Evolutionary conservation across 768 basidiomycete species (phyloP).

Genomic region (Royoungia palumana): DNA sequence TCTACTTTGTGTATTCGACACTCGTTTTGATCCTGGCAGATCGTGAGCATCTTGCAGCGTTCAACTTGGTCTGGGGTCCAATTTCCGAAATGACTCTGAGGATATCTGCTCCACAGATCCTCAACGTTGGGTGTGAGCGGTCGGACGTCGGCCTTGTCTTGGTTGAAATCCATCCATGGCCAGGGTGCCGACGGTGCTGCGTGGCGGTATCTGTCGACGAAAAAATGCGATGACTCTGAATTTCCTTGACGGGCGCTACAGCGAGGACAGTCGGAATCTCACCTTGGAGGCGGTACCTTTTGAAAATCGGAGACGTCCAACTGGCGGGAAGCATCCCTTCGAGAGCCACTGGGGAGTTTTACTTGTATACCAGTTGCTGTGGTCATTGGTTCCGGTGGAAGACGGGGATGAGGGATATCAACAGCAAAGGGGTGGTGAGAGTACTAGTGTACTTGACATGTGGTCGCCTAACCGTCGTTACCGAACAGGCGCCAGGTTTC

Average conservation of each 20-base stretch:
- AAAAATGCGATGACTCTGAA: no score
- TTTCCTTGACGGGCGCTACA: no score
- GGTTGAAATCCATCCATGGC: slow-evolving; percentile 41
- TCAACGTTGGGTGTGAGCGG: not conserved
- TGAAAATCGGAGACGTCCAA: slow-evolving; percentile 15
- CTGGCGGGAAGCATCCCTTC: not conserved
- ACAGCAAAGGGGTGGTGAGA: not conserved
- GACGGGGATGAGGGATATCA: not conserved
- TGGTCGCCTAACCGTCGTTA: no score
- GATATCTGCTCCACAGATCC: slow-evolving; percentile 38
- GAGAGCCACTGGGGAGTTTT: not conserved
- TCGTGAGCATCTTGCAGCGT: slow-evolving; percentile 33
- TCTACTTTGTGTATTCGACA: slow-evolving; percentile 25
- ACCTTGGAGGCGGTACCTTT: slow-evolving; percentile 28
- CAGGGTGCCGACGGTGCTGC: slow-evolving; percentile 39
- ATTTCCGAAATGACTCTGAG: slow-evolving; percentile 52
- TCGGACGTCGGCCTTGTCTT: slow-evolving; percentile 15
- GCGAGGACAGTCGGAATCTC: not conserved
- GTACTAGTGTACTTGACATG: not conserved
- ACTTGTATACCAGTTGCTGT: slow-evolving; percentile 9
- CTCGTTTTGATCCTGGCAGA: slow-evolving; percentile 6
- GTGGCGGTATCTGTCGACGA: slow-evolving; percentile 30
- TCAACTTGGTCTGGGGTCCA: slow-evolving; percentile 47
- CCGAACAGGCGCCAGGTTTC: no score
- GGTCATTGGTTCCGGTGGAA: slow-evolving; percentile 9